A percentile compares a stretch with the other conserved stretches of the same genome.
These are phyloP conservation scores for Paragyromitra xinjiangensis DNA, from an alignment of 495 filamentous ascomycete genomes.

Conservation along the genomic window DNA sequence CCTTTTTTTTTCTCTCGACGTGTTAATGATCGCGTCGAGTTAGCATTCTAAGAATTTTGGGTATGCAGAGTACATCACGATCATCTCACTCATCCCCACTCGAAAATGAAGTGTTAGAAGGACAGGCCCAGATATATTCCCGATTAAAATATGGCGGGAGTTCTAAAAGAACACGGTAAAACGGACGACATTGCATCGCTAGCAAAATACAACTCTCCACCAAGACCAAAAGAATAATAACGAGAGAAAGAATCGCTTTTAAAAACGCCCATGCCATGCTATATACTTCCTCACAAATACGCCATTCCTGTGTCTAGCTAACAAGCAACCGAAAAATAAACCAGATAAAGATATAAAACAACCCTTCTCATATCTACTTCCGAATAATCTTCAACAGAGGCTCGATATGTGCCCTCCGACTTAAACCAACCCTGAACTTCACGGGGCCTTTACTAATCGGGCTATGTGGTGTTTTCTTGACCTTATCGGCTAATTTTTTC, in stretches of 20 bases:
- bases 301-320: not conserved
- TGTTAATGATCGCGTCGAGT: not conserved
- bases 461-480: constrained; percentile 47
- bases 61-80: not conserved
- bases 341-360: constrained; percentile 3
- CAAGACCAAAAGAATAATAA: constrained; percentile 19
- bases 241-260: not conserved
- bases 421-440: constrained; percentile 56
- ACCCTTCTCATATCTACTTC: constrained; percentile 40
- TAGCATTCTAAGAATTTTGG: not conserved
- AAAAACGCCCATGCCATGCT: constrained; percentile 2
- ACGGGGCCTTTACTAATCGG: constrained; percentile 55
- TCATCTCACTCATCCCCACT: not conserved
- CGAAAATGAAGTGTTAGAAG: not conserved
- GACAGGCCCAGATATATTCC: not conserved
- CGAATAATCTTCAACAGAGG: constrained; percentile 51
- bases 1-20: too few relatives aligned
- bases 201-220: not conserved
- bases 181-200: not conserved
- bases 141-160: not conserved
- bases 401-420: constrained; percentile 54
- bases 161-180: not conserved
- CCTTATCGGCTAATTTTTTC: constrained; percentile 12
- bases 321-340: constrained; percentile 15
- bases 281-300: constrained; percentile 1